Evolutionary conservation across 2,329 filamentous ascomycete genomes (phyloP).

Genomic region (Tolypocladium inflatum): DNA sequence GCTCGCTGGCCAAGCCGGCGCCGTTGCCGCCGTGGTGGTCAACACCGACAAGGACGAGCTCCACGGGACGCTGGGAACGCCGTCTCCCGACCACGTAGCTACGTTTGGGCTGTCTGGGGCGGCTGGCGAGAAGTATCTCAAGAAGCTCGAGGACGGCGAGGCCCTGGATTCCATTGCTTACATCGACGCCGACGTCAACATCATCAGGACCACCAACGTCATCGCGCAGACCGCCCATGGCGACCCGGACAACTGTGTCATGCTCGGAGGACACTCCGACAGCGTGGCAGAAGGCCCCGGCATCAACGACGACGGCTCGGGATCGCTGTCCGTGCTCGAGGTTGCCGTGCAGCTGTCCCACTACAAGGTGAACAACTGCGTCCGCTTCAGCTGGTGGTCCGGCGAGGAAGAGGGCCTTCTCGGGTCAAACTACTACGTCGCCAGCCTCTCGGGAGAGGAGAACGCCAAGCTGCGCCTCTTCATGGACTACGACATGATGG

Average conservation of each 20-base stretch:
- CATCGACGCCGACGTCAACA: constrained; percentile 46
- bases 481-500: constrained; percentile 65
- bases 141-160: constrained; percentile 41
- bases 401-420: constrained; percentile 58
- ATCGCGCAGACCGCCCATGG: constrained; percentile 52
- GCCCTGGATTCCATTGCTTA: constrained; percentile 46
- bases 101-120: constrained; percentile 56
- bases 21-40: constrained; percentile 63
- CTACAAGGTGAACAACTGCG: constrained; percentile 53
- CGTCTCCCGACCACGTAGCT: constrained; percentile 50
- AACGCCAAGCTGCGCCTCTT: constrained; percentile 55
- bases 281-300: constrained; percentile 55
- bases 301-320: constrained; percentile 72
- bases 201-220: constrained; percentile 48
- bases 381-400: constrained; percentile 60
- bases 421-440: constrained; percentile 53
- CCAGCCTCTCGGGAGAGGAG: constrained; percentile 43
- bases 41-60: constrained; percentile 58
- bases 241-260: constrained; percentile 53
- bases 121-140: constrained; percentile 47
- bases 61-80: constrained; percentile 58
- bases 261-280: constrained; percentile 57
- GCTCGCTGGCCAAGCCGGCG: constrained; percentile 58
- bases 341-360: constrained; percentile 48
- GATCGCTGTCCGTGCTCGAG: constrained; percentile 52